These are phyloP conservation scores for Calamus simplicifolius DNA, from an alignment of 176 grass and related monocot species.

Conservation along the genomic window DNA sequence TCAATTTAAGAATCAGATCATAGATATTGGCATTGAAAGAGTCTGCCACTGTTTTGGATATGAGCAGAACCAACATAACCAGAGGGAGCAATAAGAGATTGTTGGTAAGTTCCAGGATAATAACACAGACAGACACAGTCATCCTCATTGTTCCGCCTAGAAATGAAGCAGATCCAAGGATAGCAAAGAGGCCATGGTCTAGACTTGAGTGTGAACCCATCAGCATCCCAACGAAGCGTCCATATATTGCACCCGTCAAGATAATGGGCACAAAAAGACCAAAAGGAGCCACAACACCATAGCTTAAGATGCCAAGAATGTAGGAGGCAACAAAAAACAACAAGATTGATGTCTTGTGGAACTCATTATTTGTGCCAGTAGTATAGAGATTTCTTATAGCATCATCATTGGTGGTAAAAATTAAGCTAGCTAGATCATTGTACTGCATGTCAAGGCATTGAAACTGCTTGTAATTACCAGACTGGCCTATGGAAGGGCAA, in stretches of 20 bases:
- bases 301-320: constrained; percentile 68
- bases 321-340: constrained; percentile 69
- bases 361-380: constrained; percentile 64
- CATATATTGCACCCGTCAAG: constrained; percentile 86
- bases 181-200: constrained; percentile 83
- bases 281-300: constrained; percentile 80
- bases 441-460: constrained; percentile 66
- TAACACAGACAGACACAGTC: constrained; percentile 84
- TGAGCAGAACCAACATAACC: constrained; percentile 83
- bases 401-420: constrained; percentile 89
- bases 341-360: constrained; percentile 55
- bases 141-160: constrained; percentile 81
- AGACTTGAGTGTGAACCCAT: constrained; percentile 43
- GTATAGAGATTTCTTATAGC: constrained; percentile 79
- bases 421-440: constrained; percentile 85
- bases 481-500: constrained; percentile 26
- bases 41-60: constrained; percentile 84
- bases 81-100: constrained; percentile 86
- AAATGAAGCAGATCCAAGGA: constrained; percentile 89
- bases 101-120: constrained; percentile 86
- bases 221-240: constrained; percentile 58
- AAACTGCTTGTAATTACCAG: constrained; percentile 62
- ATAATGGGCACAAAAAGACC: constrained; percentile 88
- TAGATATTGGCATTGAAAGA: constrained; percentile 87
- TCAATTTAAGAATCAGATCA: constrained; percentile 65